phyloP scores from a whole-genome alignment of 1,139 yeast genomes.

The Protomyces gravidus region DNA sequence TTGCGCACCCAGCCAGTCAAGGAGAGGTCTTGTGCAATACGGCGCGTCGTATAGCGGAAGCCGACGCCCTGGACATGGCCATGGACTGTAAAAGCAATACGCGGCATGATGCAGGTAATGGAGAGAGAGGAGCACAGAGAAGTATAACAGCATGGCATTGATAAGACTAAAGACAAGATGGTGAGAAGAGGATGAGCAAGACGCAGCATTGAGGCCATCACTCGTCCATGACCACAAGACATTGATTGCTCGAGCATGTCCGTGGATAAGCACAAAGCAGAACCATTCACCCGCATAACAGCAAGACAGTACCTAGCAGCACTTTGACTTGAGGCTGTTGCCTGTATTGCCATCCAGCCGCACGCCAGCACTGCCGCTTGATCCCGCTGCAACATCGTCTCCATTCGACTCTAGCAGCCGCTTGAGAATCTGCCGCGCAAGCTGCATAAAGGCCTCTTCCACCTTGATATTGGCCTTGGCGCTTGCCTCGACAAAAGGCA shows the following conservation, averaged over 20 bases:
- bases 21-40: constrained; percentile 1
- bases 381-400: background rate
- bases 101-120: background rate
- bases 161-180: no score
- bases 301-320: no score
- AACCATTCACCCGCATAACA: no score
- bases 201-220: no score
- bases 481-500: constrained; percentile 91
- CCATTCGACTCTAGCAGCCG: constrained; percentile 21
- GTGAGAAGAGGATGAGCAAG: no score
- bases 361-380: constrained; percentile 14
- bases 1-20: constrained; percentile 23
- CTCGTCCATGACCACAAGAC: no score
- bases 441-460: constrained; percentile 81
- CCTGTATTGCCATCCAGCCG: constrained; percentile 8
- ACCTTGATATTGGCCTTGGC: constrained; percentile 93
- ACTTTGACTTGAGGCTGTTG: constrained; percentile 9
- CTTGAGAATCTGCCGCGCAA: constrained; percentile 53
- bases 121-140: no score
- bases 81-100: background rate
- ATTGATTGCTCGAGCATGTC: no score
- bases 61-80: constrained; percentile 23
- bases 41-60: constrained; percentile 16
- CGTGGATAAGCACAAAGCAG: no score
- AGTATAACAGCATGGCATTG: no score